Conservation (phyloP, 345 rosid species). For the Camelina neglecta region DNA sequence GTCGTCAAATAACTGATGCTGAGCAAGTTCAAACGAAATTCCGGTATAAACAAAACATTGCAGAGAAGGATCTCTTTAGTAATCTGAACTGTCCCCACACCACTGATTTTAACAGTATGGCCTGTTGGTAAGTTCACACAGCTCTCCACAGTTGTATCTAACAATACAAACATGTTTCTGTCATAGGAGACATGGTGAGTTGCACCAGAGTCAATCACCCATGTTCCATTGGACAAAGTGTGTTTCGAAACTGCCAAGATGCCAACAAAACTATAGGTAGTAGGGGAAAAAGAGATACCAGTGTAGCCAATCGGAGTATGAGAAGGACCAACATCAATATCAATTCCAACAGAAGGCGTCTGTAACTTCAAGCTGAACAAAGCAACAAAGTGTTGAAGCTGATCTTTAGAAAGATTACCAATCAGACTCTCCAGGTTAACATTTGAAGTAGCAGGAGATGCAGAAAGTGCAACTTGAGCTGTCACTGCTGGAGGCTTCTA, state of each 20-base stretch:
- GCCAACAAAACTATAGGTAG: not conserved
- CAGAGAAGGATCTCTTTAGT: not conserved
- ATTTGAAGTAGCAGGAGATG: no score
- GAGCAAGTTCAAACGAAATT: not conserved
- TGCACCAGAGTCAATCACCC: not conserved
- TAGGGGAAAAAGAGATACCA: not conserved
- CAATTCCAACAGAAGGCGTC: no score
- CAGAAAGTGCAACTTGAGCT: no score
- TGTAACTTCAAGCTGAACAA: no score
- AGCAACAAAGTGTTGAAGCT: no score
- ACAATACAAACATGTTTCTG: fast-evolving
- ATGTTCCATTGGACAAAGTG: fast-evolving
- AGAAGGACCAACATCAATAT: not conserved
- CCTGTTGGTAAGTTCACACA: not conserved
- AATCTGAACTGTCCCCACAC: not conserved
- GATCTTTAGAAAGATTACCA: no score
- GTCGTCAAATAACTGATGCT: not conserved
- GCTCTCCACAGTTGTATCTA: not conserved
- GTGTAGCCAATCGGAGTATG: not conserved
- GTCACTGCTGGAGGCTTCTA: no score
- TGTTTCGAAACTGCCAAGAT: not conserved
- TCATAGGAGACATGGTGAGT: not conserved
- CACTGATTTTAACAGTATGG: not conserved
- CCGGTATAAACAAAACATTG: not conserved
- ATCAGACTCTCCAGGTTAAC: no score